Percentiles rank a stretch among this genome's conserved stretches.
Conservation (phyloP, 2,329 filamentous ascomycete species). For the Aspergillus hortae region DNA sequence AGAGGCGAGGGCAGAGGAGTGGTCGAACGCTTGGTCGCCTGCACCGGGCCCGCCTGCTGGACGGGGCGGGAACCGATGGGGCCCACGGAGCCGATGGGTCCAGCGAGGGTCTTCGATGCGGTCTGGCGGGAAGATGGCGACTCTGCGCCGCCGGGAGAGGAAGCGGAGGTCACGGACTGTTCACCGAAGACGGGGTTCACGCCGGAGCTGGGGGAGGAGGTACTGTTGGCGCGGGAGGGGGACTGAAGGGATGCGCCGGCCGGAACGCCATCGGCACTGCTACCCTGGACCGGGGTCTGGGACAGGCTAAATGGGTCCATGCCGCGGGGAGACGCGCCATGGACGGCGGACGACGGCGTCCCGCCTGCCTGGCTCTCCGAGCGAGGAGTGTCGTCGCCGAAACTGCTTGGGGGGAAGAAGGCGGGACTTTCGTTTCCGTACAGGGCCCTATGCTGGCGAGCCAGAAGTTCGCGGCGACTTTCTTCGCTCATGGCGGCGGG, state of each 20-base stretch:
- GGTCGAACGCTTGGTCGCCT: slow-evolving; percentile 72
- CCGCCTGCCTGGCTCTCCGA: slow-evolving; percentile 64
- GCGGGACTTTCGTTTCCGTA: slow-evolving; percentile 71
- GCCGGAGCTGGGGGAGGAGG: slow-evolving; percentile 64
- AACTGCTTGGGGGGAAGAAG: slow-evolving; percentile 64
- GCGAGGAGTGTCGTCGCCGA: slow-evolving; percentile 66
- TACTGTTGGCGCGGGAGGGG: slow-evolving; percentile 74
- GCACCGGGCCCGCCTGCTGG: slow-evolving; percentile 48
- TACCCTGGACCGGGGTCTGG: slow-evolving; percentile 47
- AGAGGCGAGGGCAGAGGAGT: slow-evolving; percentile 90
- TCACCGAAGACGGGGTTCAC: slow-evolving; percentile 53
- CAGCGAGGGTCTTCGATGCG: slow-evolving; percentile 51
- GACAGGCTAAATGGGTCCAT: slow-evolving; percentile 65
- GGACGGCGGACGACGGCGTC: slow-evolving; percentile 55
- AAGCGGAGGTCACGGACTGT: slow-evolving; percentile 74
- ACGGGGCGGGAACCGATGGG: slow-evolving; percentile 89
- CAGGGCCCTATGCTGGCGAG: slow-evolving; percentile 88
- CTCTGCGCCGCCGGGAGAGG: slow-evolving; percentile 69
- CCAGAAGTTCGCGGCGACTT: slow-evolving; percentile 91
- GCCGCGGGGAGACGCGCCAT: slow-evolving; percentile 74
- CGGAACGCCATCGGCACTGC: slow-evolving; percentile 48
- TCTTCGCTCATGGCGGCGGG: slow-evolving; percentile 88
- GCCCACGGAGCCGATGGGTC: slow-evolving; percentile 65
- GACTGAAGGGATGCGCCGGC: slow-evolving; percentile 42
- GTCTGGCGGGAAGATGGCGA: slow-evolving; percentile 70